These are phyloP conservation scores for Neurospora discreta DNA, from an alignment of 495 filamentous ascomycete genomes.

Conservation along the genomic window DNA sequence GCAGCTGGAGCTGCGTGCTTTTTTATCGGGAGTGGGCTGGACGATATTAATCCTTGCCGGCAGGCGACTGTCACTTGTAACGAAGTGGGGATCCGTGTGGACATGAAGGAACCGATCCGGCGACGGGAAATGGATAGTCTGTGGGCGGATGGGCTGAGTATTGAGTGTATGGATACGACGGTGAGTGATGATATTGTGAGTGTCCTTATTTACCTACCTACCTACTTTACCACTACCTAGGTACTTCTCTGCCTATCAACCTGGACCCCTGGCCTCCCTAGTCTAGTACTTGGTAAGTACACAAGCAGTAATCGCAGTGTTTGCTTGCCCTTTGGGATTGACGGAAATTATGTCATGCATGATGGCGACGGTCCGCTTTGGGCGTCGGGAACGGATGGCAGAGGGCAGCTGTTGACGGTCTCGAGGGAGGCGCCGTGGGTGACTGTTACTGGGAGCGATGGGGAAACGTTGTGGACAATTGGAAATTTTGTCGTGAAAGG, in stretches of 20 bases:
- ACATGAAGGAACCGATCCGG: not conserved
- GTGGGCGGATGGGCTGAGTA: slow-evolving; percentile 10
- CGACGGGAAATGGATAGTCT: slow-evolving; percentile 1
- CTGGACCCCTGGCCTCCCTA: not conserved
- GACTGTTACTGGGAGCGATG: not conserved
- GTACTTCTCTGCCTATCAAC: no score
- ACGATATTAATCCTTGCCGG: slow-evolving; percentile 2
- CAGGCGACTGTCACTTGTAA: slow-evolving; percentile 6
- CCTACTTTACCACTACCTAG: no score
- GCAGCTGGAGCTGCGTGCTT: slow-evolving; percentile 12
- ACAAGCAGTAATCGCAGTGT: no score
- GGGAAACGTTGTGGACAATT: slow-evolving; percentile 5
- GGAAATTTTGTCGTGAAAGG: not conserved
- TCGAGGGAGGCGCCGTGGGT: slow-evolving; percentile 4
- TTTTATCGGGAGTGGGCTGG: slow-evolving; percentile 3
- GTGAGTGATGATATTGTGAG: slow-evolving; percentile 5
- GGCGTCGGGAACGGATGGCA: slow-evolving; percentile 1
- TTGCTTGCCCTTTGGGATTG: not conserved
- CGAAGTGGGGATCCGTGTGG: slow-evolving; percentile 7
- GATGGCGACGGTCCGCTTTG: slow-evolving; percentile 5
- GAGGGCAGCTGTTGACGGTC: slow-evolving; percentile 1
- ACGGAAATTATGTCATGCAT: slow-evolving; percentile 2
- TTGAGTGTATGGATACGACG: slow-evolving; percentile 4
- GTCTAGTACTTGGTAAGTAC: no score
- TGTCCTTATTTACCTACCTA: not conserved